phyloP scores from a whole-genome alignment of 345 rosid species.

The Leavenworthia alabamica region DNA sequence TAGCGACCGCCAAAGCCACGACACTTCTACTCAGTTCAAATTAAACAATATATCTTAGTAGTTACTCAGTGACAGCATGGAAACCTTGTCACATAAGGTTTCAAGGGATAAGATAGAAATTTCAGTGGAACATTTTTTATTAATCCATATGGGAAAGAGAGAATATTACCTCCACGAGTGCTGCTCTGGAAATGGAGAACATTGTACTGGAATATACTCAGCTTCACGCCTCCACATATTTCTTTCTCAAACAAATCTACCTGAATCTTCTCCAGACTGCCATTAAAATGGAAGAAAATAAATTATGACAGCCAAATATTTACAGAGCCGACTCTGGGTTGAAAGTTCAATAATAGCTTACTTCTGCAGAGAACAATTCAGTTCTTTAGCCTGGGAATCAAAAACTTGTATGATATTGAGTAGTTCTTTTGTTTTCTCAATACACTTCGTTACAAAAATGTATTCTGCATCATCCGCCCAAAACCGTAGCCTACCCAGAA shows the following conservation, averaged over 20 bases:
- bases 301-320: not conserved
- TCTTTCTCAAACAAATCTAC: slow-evolving; percentile 67
- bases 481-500: slow-evolving; percentile 42
- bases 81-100: no score
- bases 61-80: not conserved
- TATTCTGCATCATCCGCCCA: slow-evolving; percentile 49
- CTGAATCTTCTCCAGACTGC: slow-evolving; percentile 90
- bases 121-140: not conserved
- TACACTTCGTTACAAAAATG: slow-evolving; percentile 58
- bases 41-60: not conserved
- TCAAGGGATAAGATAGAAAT: not conserved
- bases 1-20: slow-evolving; percentile 66
- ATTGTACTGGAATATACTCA: slow-evolving; percentile 60
- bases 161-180: slow-evolving; percentile 44
- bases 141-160: slow-evolving; percentile 1
- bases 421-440: slow-evolving; percentile 53
- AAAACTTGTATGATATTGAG: slow-evolving; percentile 46
- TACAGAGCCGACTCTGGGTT: not conserved
- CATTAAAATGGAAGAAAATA: slow-evolving; percentile 27
- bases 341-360: slow-evolving; percentile 28
- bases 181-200: slow-evolving; percentile 50
- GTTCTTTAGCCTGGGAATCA: slow-evolving; percentile 29
- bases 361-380: slow-evolving; percentile 53
- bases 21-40: slow-evolving; percentile 39
- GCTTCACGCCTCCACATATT: slow-evolving; percentile 56